phyloP scores from a whole-genome alignment of 495 filamentous ascomycete species.

The Podospora sp. region DNA sequence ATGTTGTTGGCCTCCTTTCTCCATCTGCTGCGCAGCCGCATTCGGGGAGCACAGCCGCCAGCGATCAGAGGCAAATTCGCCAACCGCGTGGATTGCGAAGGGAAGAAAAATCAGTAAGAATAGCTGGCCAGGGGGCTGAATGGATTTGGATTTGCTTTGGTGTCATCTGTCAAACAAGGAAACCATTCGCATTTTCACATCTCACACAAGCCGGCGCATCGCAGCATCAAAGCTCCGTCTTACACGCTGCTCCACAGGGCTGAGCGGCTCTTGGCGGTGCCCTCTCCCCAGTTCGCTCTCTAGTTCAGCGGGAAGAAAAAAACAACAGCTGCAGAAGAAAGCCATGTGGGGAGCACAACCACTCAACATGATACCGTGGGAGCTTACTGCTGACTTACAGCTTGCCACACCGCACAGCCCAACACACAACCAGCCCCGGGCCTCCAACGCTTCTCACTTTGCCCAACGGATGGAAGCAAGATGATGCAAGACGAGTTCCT shows the following conservation, averaged over 20 bases:
- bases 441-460: no score
- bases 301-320: no score
- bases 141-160: background rate
- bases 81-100: background rate
- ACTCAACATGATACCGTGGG: no score
- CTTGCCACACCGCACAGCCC: no score
- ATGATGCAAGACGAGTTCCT: background rate
- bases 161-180: background rate
- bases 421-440: no score
- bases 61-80: background rate
- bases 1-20: background rate
- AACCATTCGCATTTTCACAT: background rate
- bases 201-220: background rate
- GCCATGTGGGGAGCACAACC: no score
- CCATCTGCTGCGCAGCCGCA: no score
- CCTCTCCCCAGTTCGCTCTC: background rate
- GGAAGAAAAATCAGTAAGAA: background rate
- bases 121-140: background rate
- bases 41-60: background rate
- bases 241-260: background rate
- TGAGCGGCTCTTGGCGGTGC: background rate
- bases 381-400: no score
- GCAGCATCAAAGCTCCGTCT: background rate
- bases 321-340: no score
- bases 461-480: no score